Percentiles rank a stretch among this genome's conserved stretches.
Evolutionary conservation across 805 yeast genomes (phyloP).

Genomic region (Candida hispaniensis): DNA sequence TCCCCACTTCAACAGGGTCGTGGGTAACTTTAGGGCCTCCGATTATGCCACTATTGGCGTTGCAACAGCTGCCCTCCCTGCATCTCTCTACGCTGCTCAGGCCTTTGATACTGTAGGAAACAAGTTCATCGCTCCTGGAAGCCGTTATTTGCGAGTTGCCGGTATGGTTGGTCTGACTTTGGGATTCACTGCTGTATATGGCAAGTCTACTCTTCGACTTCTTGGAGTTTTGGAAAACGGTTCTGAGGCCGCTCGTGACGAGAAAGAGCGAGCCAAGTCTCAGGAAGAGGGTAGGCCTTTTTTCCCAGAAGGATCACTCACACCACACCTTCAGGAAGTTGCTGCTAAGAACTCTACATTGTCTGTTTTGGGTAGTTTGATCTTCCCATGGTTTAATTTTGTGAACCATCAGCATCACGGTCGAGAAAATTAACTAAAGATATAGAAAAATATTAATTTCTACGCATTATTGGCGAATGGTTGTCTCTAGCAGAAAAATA

Average conservation of each 20-base stretch:
- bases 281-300: conserved; percentile 57
- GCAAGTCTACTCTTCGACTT: conserved; percentile 56
- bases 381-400: conserved; percentile 75
- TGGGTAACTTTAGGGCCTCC: conserved; percentile 56
- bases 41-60: conserved; percentile 48
- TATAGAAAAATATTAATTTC: too few species aligned
- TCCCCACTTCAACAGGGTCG: conserved; percentile 64
- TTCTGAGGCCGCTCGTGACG: conserved; percentile 59
- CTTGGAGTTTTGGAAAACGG: conserved; percentile 68
- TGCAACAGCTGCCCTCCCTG: conserved; percentile 42
- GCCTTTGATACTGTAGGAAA: conserved; percentile 41
- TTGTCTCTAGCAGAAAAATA: too few species aligned
- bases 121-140: conserved; percentile 36
- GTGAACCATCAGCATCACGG: conserved; percentile 78
- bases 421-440: conserved; percentile 12
- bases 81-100: conserved; percentile 36
- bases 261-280: conserved; percentile 59
- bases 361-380: conserved; percentile 46
- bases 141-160: conserved; percentile 52
- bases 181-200: conserved; percentile 65
- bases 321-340: conserved; percentile 59
- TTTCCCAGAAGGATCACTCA: conserved; percentile 51
- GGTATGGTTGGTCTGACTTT: conserved; percentile 54
- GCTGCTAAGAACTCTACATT: conserved; percentile 70
- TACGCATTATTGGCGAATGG: too few species aligned